Evolutionary conservation across 2,329 filamentous ascomycete genomes (phyloP), one percentile per base, ranked within the genome.

Genomic region (Cercospora sp.): DNA sequence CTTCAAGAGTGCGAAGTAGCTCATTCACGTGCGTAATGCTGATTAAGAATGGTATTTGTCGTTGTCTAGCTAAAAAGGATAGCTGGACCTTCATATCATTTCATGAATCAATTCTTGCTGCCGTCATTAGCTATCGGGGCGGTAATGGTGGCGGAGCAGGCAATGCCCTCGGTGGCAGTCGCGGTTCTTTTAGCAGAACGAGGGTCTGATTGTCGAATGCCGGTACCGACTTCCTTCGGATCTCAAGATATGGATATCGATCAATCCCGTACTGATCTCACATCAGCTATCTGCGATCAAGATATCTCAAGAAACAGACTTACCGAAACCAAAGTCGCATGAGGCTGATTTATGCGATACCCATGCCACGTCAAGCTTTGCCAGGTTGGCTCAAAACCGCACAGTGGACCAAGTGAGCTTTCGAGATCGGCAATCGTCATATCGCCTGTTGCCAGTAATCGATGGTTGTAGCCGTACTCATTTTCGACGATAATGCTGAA

Each of bases 291-390:
- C 20, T 28, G 48, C 39, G 18, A 9, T 20, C 55, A 9, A 18
- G 10, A 30, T 13, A 13, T 26, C 48, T 18, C 18, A 1, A 5
- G 30, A 63, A 33, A 13, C n/a, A 20, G 12, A 59, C 33, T 23
- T 18, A 64, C 62, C 31, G 48, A 57, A 12, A 45, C 33, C 5
- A 71, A 31, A 20, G 69, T 69, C 2, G 69, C 67, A 60, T 69
- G 55, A 12, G 67, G 69, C 36, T 68, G 69, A 57, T 71, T 69
- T 12, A 71, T 42, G 18, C 67, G 42, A 48, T 71, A 69, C 18
- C 61, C 65, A 58, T 62, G 65, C 69, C 69, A 71, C 1, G 67
- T 64, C 18, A 71, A 45, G 20, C 67, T 61, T 31, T 67, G 67
- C 65, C 66, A 64, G 9, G 69, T 68, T 6, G 59, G 57, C 6